Base-by-base conservation (phyloP, 306 rosid species). In the Prunus mongolica region DNA sequence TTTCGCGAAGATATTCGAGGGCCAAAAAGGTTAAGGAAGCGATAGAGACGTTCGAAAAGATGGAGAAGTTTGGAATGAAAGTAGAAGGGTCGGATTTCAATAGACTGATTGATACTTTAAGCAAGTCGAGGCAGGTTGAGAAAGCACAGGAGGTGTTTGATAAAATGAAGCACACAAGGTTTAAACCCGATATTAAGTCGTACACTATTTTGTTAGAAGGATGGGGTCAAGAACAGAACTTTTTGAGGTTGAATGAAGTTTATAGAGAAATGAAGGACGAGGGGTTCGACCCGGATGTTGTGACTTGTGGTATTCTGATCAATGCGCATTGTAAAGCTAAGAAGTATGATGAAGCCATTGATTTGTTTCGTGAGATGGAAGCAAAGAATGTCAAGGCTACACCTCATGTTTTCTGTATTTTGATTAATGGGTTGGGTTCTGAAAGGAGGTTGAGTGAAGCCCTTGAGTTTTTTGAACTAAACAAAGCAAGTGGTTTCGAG, bases 61-160 rank as follows among this genome's bases (percentile, higher is more conserved):
- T 91, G 92, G 87, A 82, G 32, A 78, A 73, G 69, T 91, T 83
- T n/a, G 93, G 91, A 44, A 69, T 93, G 74, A 85, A 86, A 85
- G 75, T 82, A 8, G 85, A 83, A 46, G 71, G 83, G 14, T 82
- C 84, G 16, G 98, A 93, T 81, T 91, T 84, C 68, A 93, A 91
- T 15, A 86, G 79, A 72, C 83, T 93, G 66, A 67, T 93, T 25
- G 97, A 91, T 51, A 86, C 86, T 24, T 34, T 93, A 15, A 69
- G 97, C 81, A 91, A 93, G 78, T 84, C 97, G 5, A 89, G 80
- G 82, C 41, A 67, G 68, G 90, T 88, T 24, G 83, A 74, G 71
- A 83, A 78, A 34, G 98, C 98, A 38, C 97, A 91, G 18, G 84
- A 91, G 78, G 79, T 93, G 93, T 91, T 93, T 71, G 96, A 93